Percentiles rank a stretch among this genome's conserved stretches.
Conservation (phyloP, 2,329 filamentous ascomycete genomes). For the Phaeomoniella chlamydospora region DNA sequence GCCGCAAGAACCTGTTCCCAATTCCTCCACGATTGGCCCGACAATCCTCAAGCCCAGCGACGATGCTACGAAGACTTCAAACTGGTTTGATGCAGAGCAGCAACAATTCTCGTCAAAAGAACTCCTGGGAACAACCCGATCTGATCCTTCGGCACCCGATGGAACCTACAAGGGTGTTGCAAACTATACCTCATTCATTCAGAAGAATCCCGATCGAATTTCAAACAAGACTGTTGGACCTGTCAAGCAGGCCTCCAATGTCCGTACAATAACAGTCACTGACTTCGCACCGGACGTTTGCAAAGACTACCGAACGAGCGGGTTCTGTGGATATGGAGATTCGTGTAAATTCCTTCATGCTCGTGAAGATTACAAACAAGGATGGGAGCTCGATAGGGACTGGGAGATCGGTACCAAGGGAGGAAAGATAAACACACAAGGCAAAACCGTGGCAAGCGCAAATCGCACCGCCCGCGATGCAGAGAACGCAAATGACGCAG, state of each 20-base stretch:
- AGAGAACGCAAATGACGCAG: slow-evolving; percentile 9
- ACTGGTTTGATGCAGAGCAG: slow-evolving; percentile 71
- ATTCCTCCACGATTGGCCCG: slow-evolving; percentile 45
- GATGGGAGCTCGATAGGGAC: slow-evolving; percentile 88
- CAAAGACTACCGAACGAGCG: slow-evolving; percentile 82
- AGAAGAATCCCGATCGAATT: slow-evolving; percentile 62
- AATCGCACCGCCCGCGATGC: slow-evolving; percentile 21
- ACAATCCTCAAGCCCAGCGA: slow-evolving; percentile 51
- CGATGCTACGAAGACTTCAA: slow-evolving; percentile 76
- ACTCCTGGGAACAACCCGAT: slow-evolving; percentile 17
- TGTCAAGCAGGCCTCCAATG: slow-evolving; percentile 68
- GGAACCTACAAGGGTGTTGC: slow-evolving; percentile 67
- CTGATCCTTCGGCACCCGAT: slow-evolving; percentile 8
- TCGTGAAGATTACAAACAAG: slow-evolving; percentile 58
- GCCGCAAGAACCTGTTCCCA: slow-evolving; percentile 33
- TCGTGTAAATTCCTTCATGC: slow-evolving; percentile 58
- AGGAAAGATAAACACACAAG: slow-evolving; percentile 31
- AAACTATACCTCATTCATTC: slow-evolving; percentile 59
- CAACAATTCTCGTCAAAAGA: slow-evolving; percentile 25
- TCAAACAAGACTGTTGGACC: slow-evolving; percentile 61
- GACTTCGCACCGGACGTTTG: slow-evolving; percentile 90
- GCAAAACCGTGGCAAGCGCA: slow-evolving; percentile 33
- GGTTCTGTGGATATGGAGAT: slow-evolving; percentile 49
- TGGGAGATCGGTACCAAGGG: slow-evolving; percentile 74
- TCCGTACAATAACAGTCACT: slow-evolving; percentile 77